Evolutionary conservation across 768 basidiomycete genomes (phyloP).

Genomic region (Suillus subaureus): DNA sequence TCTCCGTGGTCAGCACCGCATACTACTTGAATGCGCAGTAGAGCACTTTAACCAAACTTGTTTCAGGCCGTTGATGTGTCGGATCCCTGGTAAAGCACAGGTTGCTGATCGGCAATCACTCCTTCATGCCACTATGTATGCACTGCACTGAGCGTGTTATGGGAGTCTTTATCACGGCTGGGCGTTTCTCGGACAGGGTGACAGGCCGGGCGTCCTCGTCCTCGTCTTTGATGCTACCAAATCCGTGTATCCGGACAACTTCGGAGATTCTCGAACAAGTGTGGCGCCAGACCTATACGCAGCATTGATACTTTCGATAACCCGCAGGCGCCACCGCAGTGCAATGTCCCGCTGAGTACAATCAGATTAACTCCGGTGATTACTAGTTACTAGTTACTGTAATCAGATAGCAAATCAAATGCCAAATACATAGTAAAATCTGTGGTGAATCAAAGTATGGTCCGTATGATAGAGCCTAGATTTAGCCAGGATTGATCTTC

Average conservation of each 20-base stretch:
- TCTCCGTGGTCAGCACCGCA: not conserved
- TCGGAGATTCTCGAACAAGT: not conserved
- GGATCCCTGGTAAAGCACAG: not conserved
- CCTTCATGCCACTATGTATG: not conserved
- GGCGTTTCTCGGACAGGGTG: not conserved
- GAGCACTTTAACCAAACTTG: slow-evolving; percentile 7
- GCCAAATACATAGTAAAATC: slow-evolving; percentile 5
- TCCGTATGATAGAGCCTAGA: slow-evolving; percentile 1
- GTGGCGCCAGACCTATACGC: not conserved
- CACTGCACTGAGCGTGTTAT: not conserved
- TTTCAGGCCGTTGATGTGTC: not conserved
- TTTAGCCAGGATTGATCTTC: not conserved
- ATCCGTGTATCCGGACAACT: not conserved
- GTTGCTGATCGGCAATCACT: slow-evolving; percentile 1
- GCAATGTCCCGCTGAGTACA: not conserved
- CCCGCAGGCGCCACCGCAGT: not conserved
- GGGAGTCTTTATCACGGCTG: not conserved
- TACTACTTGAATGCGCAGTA: not conserved
- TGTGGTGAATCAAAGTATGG: slow-evolving; percentile 4
- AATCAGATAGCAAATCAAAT: slow-evolving; percentile 2
- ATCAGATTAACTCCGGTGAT: not conserved
- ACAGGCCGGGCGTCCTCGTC: not conserved
- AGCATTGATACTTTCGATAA: not conserved
- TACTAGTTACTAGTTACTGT: slow-evolving; percentile 2
- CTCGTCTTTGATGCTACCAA: not conserved